These are phyloP conservation scores for Clarkia xantiana DNA, from an alignment of 345 rosid genomes.

Conservation along the genomic window DNA sequence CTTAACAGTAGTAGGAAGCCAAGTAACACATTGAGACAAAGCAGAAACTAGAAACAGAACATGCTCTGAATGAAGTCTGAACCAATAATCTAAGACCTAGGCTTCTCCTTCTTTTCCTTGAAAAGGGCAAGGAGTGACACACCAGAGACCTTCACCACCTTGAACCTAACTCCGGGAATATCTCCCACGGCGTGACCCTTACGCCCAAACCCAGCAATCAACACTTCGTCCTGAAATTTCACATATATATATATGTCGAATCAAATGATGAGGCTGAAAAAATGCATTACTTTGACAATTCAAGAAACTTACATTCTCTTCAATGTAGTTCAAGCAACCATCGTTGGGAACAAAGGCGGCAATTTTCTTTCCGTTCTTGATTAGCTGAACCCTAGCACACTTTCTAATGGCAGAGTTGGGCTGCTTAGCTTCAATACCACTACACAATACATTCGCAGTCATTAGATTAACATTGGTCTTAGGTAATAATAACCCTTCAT, in stretches of 20 bases:
- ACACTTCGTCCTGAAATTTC: conserved; percentile 25
- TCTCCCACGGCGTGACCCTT: conserved; percentile 33
- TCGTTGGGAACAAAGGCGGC: conserved; percentile 28
- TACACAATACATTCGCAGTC: neutral
- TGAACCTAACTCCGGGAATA: conserved; percentile 34
- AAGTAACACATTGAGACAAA: too few species aligned
- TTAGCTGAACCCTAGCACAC: conserved; percentile 28
- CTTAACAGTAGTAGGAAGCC: too few species aligned
- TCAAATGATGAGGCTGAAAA: too few species aligned
- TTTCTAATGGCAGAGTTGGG: conserved; percentile 29
- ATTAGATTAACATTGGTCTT: too few species aligned
- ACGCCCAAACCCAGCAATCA: conserved; percentile 27
- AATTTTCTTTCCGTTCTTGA: conserved; percentile 30
- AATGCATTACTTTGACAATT: too few species aligned
- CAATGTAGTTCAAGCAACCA: conserved; percentile 31
- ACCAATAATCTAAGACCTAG: conserved; percentile 16
- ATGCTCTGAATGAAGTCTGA: too few species aligned
- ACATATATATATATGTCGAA: neutral
- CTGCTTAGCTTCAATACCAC: conserved; percentile 29
- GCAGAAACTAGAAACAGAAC: too few species aligned
- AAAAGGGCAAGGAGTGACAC: conserved; percentile 27
- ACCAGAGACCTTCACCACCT: conserved; percentile 39
- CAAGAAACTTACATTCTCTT: conserved; percentile 19
- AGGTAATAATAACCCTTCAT: too few species aligned
- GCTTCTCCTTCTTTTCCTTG: conserved; percentile 33